These are phyloP conservation scores for Rhazya stricta DNA, from an alignment of 257 asterid genomes.

Conservation along the genomic window DNA sequence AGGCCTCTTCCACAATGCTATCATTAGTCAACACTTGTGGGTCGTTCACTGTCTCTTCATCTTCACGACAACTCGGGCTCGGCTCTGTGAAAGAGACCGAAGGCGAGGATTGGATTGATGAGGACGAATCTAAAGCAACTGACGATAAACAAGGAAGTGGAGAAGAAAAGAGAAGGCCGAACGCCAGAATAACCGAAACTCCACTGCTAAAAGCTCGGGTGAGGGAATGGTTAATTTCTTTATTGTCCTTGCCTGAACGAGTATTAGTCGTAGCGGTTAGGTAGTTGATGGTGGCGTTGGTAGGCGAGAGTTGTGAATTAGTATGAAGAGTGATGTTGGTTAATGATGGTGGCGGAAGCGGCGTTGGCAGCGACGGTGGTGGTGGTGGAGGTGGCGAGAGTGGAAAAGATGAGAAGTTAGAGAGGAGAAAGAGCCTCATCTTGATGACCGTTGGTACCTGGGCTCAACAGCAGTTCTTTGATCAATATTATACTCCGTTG, in stretches of 20 bases:
- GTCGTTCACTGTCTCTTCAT: constrained; percentile 27
- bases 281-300: not conserved
- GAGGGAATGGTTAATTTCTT: not conserved
- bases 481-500: no score
- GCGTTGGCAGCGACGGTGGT: not conserved
- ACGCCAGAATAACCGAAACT: constrained; percentile 51
- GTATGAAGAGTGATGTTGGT: not conserved
- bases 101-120: constrained; percentile 8
- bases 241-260: not conserved
- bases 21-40: constrained; percentile 52
- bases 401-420: constrained; percentile 1
- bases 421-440: constrained; percentile 24
- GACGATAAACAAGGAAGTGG: constrained; percentile 27
- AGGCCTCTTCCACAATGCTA: constrained; percentile 84
- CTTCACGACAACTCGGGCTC: constrained; percentile 49
- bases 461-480: no score
- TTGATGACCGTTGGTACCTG: constrained; percentile 12
- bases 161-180: constrained; percentile 50
- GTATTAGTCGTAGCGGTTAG: not conserved
- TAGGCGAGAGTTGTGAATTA: not conserved
- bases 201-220: constrained; percentile 24
- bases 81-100: constrained; percentile 14
- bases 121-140: constrained; percentile 16
- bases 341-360: not conserved
- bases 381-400: constrained; percentile 6